Evolutionary conservation across 164 flowering plant species (phyloP), one percentile per base, ranked within the genome.

Genomic region (Vitis rotundifolia): DNA sequence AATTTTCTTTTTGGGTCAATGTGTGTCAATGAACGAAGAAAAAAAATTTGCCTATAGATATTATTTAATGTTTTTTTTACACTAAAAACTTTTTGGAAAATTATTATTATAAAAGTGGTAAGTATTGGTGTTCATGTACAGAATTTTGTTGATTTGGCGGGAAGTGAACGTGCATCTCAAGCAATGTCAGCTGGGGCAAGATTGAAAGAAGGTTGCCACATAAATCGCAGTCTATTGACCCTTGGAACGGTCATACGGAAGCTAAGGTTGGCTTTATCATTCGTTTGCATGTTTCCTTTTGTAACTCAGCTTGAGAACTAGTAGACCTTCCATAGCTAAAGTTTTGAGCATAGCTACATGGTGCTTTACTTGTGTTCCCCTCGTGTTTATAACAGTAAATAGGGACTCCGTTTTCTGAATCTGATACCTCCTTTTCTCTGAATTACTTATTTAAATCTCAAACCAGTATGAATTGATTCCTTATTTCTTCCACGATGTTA

Each of bases 121-220:
- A 19, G 29, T 26, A 19, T 11, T 18, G 48, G 12, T 69, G 49
- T 44, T 63, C 54, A 37, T 56, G 57, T 76, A 69, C 85, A 95
- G 99, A 92, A 89, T 79, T 96, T 96, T 79, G 85, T 96, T 71
- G 99, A 96, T 86, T 84, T 96, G 71, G 99, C 99, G 5, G 99
- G 99, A 61, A 96, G 99, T 81, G 99, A 96, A 76, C 97, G 98
- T 74, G 97, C 99, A 67, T 90, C 98, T 69, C 99, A 93, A 78
- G 82, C 98, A 60, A 71, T 87, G 71, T 87, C 97, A 70, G 89
- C 90, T 67, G 98, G 98, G 64, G 58, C 95, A 61, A 87, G 98
- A 77, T 77, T 93, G 78, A 96, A 92, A 83, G 99, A 96, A 83
- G 99, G 99, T 48, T 88, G 94, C 77, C 99, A 96, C 81, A 93